Percentiles rank a stretch among this genome's conserved stretches.
These are phyloP conservation scores for Ophiostoma montium DNA, from an alignment of 2,329 filamentous ascomycete species.

Conservation along the genomic window DNA sequence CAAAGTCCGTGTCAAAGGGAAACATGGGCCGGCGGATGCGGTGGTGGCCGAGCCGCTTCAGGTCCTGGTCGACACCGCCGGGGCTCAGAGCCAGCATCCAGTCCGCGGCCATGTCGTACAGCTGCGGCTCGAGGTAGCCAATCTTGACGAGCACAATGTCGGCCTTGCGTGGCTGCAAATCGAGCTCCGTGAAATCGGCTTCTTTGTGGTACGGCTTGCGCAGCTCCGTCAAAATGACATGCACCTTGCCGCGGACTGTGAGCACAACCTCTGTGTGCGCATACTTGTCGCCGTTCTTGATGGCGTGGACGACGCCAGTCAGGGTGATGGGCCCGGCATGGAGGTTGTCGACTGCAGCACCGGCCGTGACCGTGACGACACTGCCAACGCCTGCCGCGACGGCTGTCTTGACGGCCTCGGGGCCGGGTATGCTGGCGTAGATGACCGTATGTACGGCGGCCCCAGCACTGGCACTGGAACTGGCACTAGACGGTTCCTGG, in stretches of 20 bases:
- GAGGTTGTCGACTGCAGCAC: slow-evolving; percentile 32
- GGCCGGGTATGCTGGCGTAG: slow-evolving; percentile 38
- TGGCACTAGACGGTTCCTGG: slow-evolving; percentile 11
- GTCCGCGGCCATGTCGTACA: slow-evolving; percentile 37
- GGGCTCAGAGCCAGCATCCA: slow-evolving; percentile 42
- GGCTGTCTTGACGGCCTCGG: slow-evolving; percentile 26
- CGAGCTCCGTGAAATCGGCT: slow-evolving; percentile 34
- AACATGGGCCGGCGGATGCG: slow-evolving; percentile 34
- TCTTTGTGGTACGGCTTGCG: slow-evolving; percentile 41
- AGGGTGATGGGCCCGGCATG: slow-evolving; percentile 35
- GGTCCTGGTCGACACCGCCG: slow-evolving; percentile 38
- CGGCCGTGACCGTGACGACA: slow-evolving; percentile 34
- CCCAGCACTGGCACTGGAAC: background rate
- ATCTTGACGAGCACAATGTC: slow-evolving; percentile 42
- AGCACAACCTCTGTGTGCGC: slow-evolving; percentile 34
- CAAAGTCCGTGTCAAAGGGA: slow-evolving; percentile 15
- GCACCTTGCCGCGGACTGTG: slow-evolving; percentile 28
- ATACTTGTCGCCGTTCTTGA: slow-evolving; percentile 34
- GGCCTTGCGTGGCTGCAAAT: slow-evolving; percentile 29
- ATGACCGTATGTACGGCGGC: slow-evolving; percentile 26
- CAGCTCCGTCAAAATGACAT: slow-evolving; percentile 35
- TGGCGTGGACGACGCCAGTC: slow-evolving; percentile 34
- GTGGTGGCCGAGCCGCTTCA: slow-evolving; percentile 32
- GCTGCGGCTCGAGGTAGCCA: slow-evolving; percentile 39
- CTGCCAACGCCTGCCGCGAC: slow-evolving; percentile 31